phyloP scores from a whole-genome alignment of 2,329 filamentous ascomycete species.

The Colletotrichum sp. region DNA sequence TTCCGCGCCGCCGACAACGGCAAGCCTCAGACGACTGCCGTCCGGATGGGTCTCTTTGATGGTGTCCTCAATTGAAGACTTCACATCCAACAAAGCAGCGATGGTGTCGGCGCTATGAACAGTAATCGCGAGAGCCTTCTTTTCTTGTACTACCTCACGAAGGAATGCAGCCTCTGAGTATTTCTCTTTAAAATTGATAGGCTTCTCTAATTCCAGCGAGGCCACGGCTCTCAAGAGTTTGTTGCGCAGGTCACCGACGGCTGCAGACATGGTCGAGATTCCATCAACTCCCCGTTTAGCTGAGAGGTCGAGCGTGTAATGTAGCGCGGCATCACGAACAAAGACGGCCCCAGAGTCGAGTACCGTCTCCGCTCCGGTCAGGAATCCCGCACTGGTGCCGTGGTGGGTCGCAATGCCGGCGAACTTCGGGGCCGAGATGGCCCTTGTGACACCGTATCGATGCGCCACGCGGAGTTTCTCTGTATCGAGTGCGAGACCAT shows the following conservation, averaged over 20 bases:
- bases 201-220: slow-evolving; percentile 34
- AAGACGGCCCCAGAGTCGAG: slow-evolving; percentile 57
- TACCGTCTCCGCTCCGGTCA: slow-evolving; percentile 50
- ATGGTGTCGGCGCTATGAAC: slow-evolving; percentile 69
- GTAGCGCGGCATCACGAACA: slow-evolving; percentile 56
- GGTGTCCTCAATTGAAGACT: slow-evolving; percentile 55
- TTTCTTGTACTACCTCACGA: slow-evolving; percentile 56
- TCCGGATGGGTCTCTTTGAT: slow-evolving; percentile 21
- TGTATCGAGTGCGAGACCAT: slow-evolving; percentile 59
- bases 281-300: slow-evolving; percentile 44
- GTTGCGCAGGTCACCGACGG: slow-evolving; percentile 53
- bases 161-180: slow-evolving; percentile 56
- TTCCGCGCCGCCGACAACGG: slow-evolving; percentile 67
- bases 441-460: slow-evolving; percentile 61
- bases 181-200: slow-evolving; percentile 38
- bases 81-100: slow-evolving; percentile 60
- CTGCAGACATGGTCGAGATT: slow-evolving; percentile 56
- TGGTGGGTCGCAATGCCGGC: slow-evolving; percentile 46
- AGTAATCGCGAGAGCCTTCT: slow-evolving; percentile 59
- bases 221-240: slow-evolving; percentile 59
- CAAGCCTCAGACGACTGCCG: slow-evolving; percentile 45
- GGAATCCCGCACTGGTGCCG: slow-evolving; percentile 63
- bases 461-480: slow-evolving; percentile 59
- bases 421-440: slow-evolving; percentile 60
- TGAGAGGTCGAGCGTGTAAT: slow-evolving; percentile 58